A percentile compares a stretch with the other conserved stretches of the same genome.
These are phyloP conservation scores for Thielaviopsis populi DNA, from an alignment of 2,329 filamentous ascomycete genomes.

Conservation along the genomic window DNA sequence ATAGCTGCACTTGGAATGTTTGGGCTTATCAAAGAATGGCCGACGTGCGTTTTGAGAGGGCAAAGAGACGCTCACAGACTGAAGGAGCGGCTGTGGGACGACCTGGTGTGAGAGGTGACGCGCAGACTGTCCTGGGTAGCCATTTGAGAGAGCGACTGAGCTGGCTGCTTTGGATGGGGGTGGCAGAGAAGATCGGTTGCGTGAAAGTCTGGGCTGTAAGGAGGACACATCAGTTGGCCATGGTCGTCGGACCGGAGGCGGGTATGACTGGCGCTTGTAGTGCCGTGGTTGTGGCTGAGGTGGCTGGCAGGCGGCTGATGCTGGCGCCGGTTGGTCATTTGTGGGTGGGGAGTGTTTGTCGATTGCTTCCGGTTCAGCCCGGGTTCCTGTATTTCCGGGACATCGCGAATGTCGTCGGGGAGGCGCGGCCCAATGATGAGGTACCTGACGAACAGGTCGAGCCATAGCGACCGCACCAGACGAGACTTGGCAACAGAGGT, in stretches of 20 bases:
- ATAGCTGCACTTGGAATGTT: not conserved
- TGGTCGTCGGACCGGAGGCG: constrained; percentile 13
- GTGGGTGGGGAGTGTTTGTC: not conserved
- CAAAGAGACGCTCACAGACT: constrained; percentile 8
- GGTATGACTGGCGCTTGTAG: constrained; percentile 7
- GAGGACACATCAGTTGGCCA: constrained; percentile 13
- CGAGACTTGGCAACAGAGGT: constrained; percentile 3
- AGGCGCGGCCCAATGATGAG: constrained; percentile 14
- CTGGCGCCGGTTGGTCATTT: not conserved
- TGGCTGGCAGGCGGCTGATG: not conserved
- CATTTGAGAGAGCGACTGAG: constrained; percentile 6
- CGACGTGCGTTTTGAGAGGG: not conserved
- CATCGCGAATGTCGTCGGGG: constrained; percentile 15
- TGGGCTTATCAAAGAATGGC: not conserved
- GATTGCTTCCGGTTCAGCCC: not conserved
- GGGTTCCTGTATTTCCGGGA: constrained; percentile 11
- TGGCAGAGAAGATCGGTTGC: constrained; percentile 14
- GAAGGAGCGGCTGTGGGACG: constrained; percentile 16
- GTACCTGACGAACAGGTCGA: constrained; percentile 13
- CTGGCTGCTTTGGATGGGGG: not conserved
- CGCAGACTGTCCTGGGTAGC: constrained; percentile 16
- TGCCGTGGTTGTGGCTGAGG: not conserved
- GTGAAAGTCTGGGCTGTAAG: constrained; percentile 17
- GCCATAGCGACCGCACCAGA: constrained; percentile 10
- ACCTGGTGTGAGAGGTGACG: constrained; percentile 12